phyloP scores from a whole-genome alignment of 345 rosid species.

The Alliaria petiolata region DNA sequence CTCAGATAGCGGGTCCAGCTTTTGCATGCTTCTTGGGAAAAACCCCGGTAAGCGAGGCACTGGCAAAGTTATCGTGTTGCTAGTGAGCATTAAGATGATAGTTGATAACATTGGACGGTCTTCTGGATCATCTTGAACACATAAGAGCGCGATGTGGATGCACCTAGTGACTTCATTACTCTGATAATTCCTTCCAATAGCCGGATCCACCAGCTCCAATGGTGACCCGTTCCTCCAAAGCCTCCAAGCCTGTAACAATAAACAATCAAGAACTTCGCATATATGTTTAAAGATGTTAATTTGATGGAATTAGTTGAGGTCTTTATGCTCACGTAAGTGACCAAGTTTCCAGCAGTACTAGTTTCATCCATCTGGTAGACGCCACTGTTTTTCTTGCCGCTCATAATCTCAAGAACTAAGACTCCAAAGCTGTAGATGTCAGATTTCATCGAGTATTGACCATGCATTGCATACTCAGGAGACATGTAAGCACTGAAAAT shows the following conservation, averaged over 20 bases:
- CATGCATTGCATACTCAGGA: constrained; percentile 29
- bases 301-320: not conserved
- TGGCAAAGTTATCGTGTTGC: constrained; percentile 22
- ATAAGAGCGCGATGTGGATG: constrained; percentile 26
- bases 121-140: constrained; percentile 29
- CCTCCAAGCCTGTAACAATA: constrained; percentile 22
- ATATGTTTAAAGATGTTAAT: not conserved
- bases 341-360: constrained; percentile 23
- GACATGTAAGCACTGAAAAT: constrained; percentile 31
- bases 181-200: constrained; percentile 8
- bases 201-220: constrained; percentile 20
- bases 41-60: constrained; percentile 11
- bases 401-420: constrained; percentile 29
- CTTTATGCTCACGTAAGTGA: constrained; percentile 17
- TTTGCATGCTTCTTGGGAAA: not conserved
- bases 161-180: constrained; percentile 23
- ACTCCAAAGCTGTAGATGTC: constrained; percentile 30
- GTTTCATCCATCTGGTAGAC: constrained; percentile 26
- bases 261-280: not conserved
- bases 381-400: constrained; percentile 15
- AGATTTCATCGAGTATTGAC: constrained; percentile 24
- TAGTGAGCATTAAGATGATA: constrained; percentile 24
- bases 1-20: not conserved
- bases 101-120: constrained; percentile 18
- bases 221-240: constrained; percentile 27